These are phyloP conservation scores for Drosera spatulata DNA, from an alignment of 179 eudicot species.

Conservation along the genomic window DNA sequence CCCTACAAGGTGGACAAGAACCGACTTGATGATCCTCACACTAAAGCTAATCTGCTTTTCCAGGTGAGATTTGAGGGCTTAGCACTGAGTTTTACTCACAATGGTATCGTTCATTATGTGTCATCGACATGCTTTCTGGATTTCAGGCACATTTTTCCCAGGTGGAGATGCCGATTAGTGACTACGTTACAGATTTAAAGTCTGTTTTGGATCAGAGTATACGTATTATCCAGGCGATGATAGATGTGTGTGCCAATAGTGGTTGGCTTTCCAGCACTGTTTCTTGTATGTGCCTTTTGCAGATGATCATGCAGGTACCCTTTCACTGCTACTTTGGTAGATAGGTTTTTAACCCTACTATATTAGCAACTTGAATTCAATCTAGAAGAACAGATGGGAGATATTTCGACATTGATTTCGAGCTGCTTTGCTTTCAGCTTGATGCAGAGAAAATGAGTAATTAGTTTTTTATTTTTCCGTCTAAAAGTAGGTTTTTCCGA, in stretches of 20 bases:
- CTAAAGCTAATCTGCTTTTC: slow-evolving; percentile 86
- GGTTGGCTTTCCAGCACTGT: slow-evolving; percentile 97
- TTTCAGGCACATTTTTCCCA: slow-evolving; percentile 96
- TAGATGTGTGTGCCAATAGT: slow-evolving; percentile 93
- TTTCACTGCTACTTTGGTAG: background rate
- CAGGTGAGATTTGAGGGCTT: slow-evolving; percentile 36
- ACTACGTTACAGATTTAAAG: slow-evolving; percentile 88
- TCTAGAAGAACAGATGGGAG: too few species aligned
- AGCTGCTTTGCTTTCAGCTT: too few species aligned
- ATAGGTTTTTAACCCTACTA: too few species aligned
- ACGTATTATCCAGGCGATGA: slow-evolving; percentile 97
- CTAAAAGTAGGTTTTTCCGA: too few species aligned
- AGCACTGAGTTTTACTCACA: background rate
- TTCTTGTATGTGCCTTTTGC: slow-evolving; percentile 89
- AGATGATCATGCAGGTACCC: slow-evolving; percentile 99
- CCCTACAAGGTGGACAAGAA: slow-evolving; percentile 63
- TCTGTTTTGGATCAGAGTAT: slow-evolving; percentile 98
- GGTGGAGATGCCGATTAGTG: slow-evolving; percentile 81
- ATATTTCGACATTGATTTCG: too few species aligned
- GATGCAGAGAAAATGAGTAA: too few species aligned
- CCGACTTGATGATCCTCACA: slow-evolving; percentile 97
- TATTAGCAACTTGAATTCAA: too few species aligned
- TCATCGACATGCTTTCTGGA: slow-evolving; percentile 5
- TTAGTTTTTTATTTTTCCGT: too few species aligned
- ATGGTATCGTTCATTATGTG: background rate